Evolutionary conservation across 2,329 filamentous ascomycete genomes (phyloP).

Genomic region (Cladophialophora psammophila): DNA sequence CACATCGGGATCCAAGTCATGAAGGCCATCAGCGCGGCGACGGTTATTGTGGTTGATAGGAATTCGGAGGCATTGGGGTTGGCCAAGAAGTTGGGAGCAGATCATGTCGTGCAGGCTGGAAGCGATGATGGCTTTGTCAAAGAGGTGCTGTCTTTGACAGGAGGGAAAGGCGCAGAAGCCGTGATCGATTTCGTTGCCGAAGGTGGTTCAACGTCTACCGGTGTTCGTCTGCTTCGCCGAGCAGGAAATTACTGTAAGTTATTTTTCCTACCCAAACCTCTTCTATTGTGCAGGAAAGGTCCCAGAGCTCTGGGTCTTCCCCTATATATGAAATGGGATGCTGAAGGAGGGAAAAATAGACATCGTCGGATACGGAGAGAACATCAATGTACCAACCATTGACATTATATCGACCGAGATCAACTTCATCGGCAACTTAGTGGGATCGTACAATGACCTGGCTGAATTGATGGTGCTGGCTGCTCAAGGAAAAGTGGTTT

Average conservation of each 20-base stretch:
- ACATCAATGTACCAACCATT: slow-evolving; percentile 30
- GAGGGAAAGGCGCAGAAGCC: slow-evolving; percentile 30
- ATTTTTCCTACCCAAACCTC: background rate
- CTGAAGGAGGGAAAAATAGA: slow-evolving; percentile 1
- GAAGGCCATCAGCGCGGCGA: slow-evolving; percentile 32
- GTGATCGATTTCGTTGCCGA: slow-evolving; percentile 35
- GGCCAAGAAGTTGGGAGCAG: slow-evolving; percentile 27
- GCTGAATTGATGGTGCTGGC: slow-evolving; percentile 33
- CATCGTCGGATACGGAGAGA: slow-evolving; percentile 32
- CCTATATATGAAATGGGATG: background rate
- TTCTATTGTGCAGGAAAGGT: background rate
- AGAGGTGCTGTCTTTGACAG: slow-evolving; percentile 26
- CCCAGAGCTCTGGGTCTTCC: background rate
- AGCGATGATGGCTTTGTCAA: slow-evolving; percentile 24
- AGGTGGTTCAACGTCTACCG: slow-evolving; percentile 31
- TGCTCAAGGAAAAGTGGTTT: slow-evolving; percentile 30
- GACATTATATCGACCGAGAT: slow-evolving; percentile 36
- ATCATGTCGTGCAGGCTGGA: slow-evolving; percentile 22
- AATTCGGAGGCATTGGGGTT: slow-evolving; percentile 27
- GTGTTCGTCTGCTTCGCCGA: slow-evolving; percentile 29
- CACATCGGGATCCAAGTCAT: slow-evolving; percentile 33
- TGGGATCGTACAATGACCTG: slow-evolving; percentile 33
- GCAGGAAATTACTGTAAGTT: slow-evolving; percentile 26
- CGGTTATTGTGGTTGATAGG: slow-evolving; percentile 29
- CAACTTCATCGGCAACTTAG: slow-evolving; percentile 35